Evolutionary conservation across 1,284 basidiomycete genomes (phyloP).

Genomic region (Cutaneotrichosporon sp.): DNA sequence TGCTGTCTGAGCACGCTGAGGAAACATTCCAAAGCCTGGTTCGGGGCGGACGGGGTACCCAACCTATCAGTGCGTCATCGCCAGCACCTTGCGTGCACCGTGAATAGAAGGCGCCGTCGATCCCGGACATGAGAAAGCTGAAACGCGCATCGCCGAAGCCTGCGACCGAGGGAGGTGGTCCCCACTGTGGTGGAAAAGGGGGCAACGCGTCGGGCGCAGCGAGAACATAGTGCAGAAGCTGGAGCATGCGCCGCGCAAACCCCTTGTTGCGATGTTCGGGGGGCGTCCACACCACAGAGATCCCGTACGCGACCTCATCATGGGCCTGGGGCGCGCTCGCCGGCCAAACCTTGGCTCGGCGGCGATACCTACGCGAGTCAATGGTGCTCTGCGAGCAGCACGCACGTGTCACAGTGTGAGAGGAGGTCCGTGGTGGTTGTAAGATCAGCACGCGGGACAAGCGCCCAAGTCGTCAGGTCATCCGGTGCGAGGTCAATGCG

Average conservation of each 20-base stretch:
- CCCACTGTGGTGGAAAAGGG: conserved; percentile 21
- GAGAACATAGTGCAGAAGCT: conserved; percentile 26
- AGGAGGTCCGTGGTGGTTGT: conserved; percentile 21
- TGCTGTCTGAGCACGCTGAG: background rate
- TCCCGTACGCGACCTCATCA: conserved; percentile 18
- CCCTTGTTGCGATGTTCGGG: conserved; percentile 22
- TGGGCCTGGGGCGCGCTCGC: background rate
- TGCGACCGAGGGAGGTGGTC: conserved; percentile 6
- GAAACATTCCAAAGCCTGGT: background rate
- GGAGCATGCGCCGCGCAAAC: conserved; percentile 29
- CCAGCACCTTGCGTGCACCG: conserved; percentile 11
- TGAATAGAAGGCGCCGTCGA: conserved; percentile 28
- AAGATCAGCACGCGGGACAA: conserved; percentile 22
- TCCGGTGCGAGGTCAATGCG: background rate
- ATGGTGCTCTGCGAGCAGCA: too few species aligned
- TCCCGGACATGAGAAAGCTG: conserved; percentile 29
- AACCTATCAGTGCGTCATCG: background rate
- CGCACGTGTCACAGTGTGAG: conserved; percentile 28
- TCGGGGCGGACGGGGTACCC: background rate
- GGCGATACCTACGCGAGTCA: background rate
- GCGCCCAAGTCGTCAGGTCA: conserved; percentile 17
- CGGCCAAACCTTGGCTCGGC: background rate
- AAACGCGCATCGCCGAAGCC: conserved; percentile 7
- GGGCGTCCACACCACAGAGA: conserved; percentile 31
- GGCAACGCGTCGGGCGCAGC: conserved; percentile 9